Base-by-base conservation (phyloP, 257 asterid genomes). In the Nicotiana tabacum region DNA sequence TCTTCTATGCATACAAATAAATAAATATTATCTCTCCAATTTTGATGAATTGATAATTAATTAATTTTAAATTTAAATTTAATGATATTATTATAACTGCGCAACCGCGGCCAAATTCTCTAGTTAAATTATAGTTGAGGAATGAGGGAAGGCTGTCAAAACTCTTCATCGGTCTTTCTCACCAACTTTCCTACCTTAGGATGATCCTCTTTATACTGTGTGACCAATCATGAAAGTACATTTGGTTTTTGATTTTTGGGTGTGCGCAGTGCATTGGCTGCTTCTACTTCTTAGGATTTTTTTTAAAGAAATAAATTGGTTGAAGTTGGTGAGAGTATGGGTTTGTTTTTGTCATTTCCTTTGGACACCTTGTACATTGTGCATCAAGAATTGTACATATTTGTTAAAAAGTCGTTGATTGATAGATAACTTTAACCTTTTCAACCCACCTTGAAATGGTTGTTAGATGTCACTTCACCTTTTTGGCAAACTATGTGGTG, bases 401-500 rank as follows among this genome's bases (percentile, higher is more conserved):
- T 17, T 76, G 46, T 76, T 76, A 1, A 76, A 27, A 76, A 15
- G 64, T 76, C 46, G 29, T 72, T 24, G 61, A 51, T 48, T 13
- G 51, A 76, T 51, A 48, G 9, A 35, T 76, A 76, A 24, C 62
- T 48, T 46, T 6, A 27, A 5, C 27, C 27, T 15, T 74, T 51
- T 51, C 80, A 51, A 51, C 2, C 80, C 27, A 76, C 80, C 80
- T 27, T 48, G 37, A 72, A 74, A 27, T 48, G 43, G 80, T 76
- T 76, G 80, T 76, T 76, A 8, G 80, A 51, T 29, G 80, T 72
- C 80, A 51, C 9, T 51, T 15, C 80, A 27, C 18, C 51, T 72
- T 74, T 48, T 48, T 48, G 43, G 27, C 43, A 24, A 48, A 7
- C 0, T 51, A 0, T 32, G 57, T 27, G 64, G 80, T 51, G 64